These are phyloP conservation scores for Penicillium longicatenatum DNA, from an alignment of 495 filamentous ascomycete species.

Conservation along the genomic window DNA sequence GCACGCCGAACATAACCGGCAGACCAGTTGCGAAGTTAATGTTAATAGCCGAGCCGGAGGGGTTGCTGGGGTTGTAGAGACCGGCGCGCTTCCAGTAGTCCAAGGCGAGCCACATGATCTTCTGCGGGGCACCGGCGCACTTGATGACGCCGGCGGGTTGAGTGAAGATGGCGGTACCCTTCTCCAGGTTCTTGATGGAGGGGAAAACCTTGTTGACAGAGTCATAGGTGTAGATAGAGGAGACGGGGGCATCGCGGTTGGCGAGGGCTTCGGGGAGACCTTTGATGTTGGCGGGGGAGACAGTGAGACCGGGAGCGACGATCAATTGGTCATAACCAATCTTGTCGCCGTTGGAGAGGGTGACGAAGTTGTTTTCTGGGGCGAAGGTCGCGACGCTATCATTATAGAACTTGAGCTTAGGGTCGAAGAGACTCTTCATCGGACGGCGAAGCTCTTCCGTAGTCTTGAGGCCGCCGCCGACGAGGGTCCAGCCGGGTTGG, in stretches of 20 bases:
- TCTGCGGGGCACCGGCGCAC: constrained; percentile 71
- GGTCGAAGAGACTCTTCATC: constrained; percentile 53
- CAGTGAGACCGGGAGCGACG: constrained; percentile 62
- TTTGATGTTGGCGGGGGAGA: constrained; percentile 57
- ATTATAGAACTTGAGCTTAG: constrained; percentile 65
- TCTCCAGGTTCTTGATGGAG: constrained; percentile 54
- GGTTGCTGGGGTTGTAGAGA: constrained; percentile 50
- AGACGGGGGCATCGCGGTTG: constrained; percentile 57
- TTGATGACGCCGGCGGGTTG: constrained; percentile 67
- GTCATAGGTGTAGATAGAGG: constrained; percentile 66
- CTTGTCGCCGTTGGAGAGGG: constrained; percentile 57
- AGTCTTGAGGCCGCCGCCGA: constrained; percentile 64
- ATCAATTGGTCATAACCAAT: constrained; percentile 66
- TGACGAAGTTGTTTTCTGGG: constrained; percentile 60
- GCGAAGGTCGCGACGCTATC: constrained; percentile 52
- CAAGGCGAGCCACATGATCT: constrained; percentile 70
- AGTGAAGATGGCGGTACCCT: constrained; percentile 67
- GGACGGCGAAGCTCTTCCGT: constrained; percentile 56
- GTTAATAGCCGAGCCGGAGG: constrained; percentile 51
- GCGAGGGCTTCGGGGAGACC: constrained; percentile 62
- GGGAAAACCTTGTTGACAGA: constrained; percentile 59
- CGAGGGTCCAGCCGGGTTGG: constrained; percentile 72
- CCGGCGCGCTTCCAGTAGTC: constrained; percentile 65
- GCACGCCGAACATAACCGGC: constrained; percentile 67
- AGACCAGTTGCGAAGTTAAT: constrained; percentile 65